Conservation (phyloP, 257 asterid species). For the Linderniella brevidens region DNA sequence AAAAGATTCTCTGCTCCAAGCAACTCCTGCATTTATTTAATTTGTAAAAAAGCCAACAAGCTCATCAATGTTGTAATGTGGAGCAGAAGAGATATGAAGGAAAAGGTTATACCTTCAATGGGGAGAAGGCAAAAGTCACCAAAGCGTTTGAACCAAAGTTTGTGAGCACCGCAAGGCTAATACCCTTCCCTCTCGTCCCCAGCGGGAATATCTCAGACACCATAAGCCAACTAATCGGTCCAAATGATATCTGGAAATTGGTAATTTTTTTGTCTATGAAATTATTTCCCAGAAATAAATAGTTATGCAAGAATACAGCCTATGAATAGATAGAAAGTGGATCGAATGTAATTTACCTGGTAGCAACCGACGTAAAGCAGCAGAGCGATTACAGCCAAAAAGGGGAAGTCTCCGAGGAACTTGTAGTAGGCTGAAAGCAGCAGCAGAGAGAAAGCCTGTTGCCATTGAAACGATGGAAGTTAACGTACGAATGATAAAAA, state of each 20-base stretch:
- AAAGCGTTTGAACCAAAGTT: constrained; percentile 92
- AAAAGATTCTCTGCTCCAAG: constrained; percentile 86
- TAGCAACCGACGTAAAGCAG: constrained; percentile 94
- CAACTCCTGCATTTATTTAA: constrained; percentile 38
- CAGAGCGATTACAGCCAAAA: constrained; percentile 81
- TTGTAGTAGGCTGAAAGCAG: constrained; percentile 94
- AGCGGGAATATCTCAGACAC: constrained; percentile 93
- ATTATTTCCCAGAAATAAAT: not conserved
- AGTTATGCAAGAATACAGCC: not conserved
- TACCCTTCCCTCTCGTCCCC: constrained; percentile 95
- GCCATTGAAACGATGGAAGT: constrained; percentile 1
- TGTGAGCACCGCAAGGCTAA: constrained; percentile 91
- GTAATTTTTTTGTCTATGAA: not conserved
- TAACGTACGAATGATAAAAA: not conserved
- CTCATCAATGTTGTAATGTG: not conserved
- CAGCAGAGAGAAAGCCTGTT: constrained; percentile 72
- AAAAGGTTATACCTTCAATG: constrained; percentile 50
- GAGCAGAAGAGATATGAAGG: not conserved
- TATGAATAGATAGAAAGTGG: no score
- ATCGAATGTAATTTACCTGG: constrained; percentile 39
- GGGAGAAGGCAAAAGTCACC: constrained; percentile 88
- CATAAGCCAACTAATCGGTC: constrained; percentile 99
- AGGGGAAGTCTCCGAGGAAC: constrained; percentile 67
- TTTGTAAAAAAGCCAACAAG: not conserved
- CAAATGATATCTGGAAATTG: constrained; percentile 68